These are phyloP conservation scores for Penium margaritaceum DNA, from an alignment of 139 green algal genomes.

Conservation along the genomic window DNA sequence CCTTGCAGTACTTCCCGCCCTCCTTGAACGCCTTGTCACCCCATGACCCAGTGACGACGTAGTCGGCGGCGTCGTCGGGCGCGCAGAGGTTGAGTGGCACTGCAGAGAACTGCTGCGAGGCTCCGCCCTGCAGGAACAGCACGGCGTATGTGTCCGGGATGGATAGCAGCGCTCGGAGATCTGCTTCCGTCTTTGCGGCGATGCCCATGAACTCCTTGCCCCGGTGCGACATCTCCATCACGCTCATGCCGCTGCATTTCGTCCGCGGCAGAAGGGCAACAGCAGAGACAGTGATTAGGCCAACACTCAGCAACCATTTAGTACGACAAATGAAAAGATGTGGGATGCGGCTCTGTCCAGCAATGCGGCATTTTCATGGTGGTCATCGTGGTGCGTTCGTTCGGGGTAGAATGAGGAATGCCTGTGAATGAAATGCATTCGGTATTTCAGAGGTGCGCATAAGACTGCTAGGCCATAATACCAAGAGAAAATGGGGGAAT, in stretches of 20 bases:
- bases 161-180: constrained; percentile 77
- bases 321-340: too few species aligned
- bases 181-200: constrained; percentile 75
- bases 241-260: constrained; percentile 72
- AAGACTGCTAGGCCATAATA: too few species aligned
- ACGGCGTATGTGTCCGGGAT: constrained; percentile 94
- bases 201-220: constrained; percentile 90
- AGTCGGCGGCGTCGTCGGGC: constrained; percentile 69
- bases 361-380: too few species aligned
- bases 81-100: constrained; percentile 83
- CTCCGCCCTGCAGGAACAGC: constrained; percentile 85
- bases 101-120: constrained; percentile 84
- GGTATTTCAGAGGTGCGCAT: too few species aligned
- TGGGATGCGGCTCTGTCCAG: too few species aligned
- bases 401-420: too few species aligned
- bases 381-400: too few species aligned
- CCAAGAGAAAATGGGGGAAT: too few species aligned
- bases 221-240: constrained; percentile 98
- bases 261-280: too few species aligned
- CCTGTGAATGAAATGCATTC: too few species aligned
- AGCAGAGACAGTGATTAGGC: too few species aligned
- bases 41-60: constrained; percentile 88
- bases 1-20: constrained; percentile 66
- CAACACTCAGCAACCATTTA: too few species aligned
- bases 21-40: constrained; percentile 87